Evolutionary conservation across 768 basidiomycete genomes (phyloP).

Genomic region (Pisolithus microcarpus): DNA sequence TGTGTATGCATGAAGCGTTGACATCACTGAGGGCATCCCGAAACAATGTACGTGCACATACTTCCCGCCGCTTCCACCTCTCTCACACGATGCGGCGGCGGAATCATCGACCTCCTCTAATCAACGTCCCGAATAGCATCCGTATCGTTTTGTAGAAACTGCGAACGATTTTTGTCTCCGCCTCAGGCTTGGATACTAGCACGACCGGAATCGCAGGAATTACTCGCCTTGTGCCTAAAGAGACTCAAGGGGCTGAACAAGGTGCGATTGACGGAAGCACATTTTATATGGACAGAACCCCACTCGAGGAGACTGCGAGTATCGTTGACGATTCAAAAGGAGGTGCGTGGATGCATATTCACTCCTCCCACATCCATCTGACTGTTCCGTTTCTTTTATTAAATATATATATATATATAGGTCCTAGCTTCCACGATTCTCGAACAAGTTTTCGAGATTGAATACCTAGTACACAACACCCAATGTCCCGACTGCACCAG

Average conservation of each 20-base stretch:
- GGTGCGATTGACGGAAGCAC: conserved; percentile 95
- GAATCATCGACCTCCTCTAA: not conserved
- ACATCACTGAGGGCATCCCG: conserved; percentile 97
- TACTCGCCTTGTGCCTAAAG: conserved; percentile 89
- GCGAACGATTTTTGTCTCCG: conserved; percentile 91
- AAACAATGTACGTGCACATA: conserved; percentile 65
- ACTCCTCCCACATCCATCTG: not conserved
- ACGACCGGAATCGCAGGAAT: conserved; percentile 84
- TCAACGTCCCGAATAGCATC: conserved; percentile 45
- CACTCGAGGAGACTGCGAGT: conserved; percentile 90
- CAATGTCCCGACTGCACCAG: conserved; percentile 94
- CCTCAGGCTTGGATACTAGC: conserved; percentile 82
- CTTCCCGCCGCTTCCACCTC: not conserved
- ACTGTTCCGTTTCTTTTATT: no score
- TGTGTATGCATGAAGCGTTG: conserved; percentile 47
- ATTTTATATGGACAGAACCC: conserved; percentile 99
- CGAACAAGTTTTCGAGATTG: conserved; percentile 96
- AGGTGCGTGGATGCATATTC: conserved; percentile 45
- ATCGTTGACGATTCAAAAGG: conserved; percentile 97
- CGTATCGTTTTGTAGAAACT: conserved; percentile 90
- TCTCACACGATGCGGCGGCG: no score
- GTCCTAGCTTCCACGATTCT: conserved; percentile 92
- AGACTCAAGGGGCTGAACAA: conserved; percentile 92
- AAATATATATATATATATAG: conserved; percentile 28
- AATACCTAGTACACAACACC: conserved; percentile 88